Conservation (phyloP, 768 basidiomycete genomes). For the Phylloporus sp. region DNA sequence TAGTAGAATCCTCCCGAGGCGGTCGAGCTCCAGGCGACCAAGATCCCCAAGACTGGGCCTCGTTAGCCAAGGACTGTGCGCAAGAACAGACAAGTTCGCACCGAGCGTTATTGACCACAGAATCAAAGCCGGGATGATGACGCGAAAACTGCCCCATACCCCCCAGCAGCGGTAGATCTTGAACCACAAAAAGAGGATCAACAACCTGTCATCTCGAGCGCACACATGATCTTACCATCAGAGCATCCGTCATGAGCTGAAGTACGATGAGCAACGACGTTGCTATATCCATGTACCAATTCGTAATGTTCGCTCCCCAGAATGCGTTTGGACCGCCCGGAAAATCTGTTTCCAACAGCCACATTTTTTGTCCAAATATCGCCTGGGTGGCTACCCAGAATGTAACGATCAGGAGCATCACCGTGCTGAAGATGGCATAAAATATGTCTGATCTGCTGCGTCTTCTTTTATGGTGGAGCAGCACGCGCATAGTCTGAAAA, state of each 20-base stretch:
- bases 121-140: constrained; percentile 9
- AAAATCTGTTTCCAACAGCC: constrained; percentile 26
- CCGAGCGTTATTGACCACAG: constrained; percentile 14
- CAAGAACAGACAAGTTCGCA: not conserved
- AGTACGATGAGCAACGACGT: constrained; percentile 20
- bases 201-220: too few relatives aligned
- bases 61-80: not conserved
- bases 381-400: constrained; percentile 18
- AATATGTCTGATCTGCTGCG: constrained; percentile 9
- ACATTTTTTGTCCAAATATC: constrained; percentile 24
- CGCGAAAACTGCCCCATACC: constrained; percentile 25
- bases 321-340: constrained; percentile 27
- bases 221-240: constrained; percentile 15
- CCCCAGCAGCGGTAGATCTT: constrained; percentile 36
- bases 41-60: constrained; percentile 5
- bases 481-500: constrained; percentile 8
- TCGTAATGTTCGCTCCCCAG: constrained; percentile 9
- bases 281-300: constrained; percentile 19
- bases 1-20: not conserved
- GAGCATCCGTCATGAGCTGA: constrained; percentile 31
- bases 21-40: not conserved
- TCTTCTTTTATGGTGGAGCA: not conserved
- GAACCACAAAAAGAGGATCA: not conserved
- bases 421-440: constrained; percentile 16
- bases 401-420: constrained; percentile 25